These are phyloP conservation scores for Wolfiporia cocos DNA, from an alignment of 1,284 basidiomycete species.

Conservation along the genomic window DNA sequence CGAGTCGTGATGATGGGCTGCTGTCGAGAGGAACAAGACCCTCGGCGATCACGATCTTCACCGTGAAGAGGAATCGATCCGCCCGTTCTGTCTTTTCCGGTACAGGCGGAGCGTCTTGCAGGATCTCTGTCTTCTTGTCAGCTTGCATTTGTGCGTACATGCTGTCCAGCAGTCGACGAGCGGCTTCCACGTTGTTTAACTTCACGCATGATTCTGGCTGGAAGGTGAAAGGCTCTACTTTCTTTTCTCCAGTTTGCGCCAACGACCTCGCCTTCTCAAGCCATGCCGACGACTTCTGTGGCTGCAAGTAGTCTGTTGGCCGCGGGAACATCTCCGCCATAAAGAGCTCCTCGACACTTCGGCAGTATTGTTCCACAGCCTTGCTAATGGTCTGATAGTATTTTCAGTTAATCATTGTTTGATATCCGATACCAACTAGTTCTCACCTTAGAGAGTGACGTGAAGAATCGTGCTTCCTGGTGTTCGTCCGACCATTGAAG, in stretches of 20 bases:
- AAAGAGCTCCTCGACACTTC: slow-evolving; percentile 84
- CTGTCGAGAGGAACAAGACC: slow-evolving; percentile 71
- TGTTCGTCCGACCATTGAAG: slow-evolving; percentile 91
- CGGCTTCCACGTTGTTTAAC: slow-evolving; percentile 95
- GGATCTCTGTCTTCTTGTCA: slow-evolving; percentile 76
- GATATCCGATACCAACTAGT: neutral
- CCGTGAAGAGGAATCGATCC: slow-evolving; percentile 81
- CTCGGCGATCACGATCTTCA: slow-evolving; percentile 91
- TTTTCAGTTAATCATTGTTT: neutral
- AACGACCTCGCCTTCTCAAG: slow-evolving; percentile 88
- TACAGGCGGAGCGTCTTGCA: slow-evolving; percentile 59
- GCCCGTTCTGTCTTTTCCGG: slow-evolving; percentile 50
- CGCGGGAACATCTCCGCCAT: slow-evolving; percentile 93
- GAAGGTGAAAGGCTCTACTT: slow-evolving; percentile 92
- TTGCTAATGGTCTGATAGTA: slow-evolving; percentile 76
- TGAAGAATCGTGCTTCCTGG: slow-evolving; percentile 88
- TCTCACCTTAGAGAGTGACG: slow-evolving; percentile 74
- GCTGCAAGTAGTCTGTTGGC: slow-evolving; percentile 66
- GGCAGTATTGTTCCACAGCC: slow-evolving; percentile 90
- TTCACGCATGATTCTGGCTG: slow-evolving; percentile 92
- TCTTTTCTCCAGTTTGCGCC: slow-evolving; percentile 77
- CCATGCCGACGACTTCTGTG: slow-evolving; percentile 89
- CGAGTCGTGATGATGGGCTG: slow-evolving; percentile 64
- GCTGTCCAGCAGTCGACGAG: slow-evolving; percentile 85
- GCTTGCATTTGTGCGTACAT: slow-evolving; percentile 92